phyloP scores from a whole-genome alignment of 2,329 filamentous ascomycete species.

The Ceratocystis diversiconidia region DNA sequence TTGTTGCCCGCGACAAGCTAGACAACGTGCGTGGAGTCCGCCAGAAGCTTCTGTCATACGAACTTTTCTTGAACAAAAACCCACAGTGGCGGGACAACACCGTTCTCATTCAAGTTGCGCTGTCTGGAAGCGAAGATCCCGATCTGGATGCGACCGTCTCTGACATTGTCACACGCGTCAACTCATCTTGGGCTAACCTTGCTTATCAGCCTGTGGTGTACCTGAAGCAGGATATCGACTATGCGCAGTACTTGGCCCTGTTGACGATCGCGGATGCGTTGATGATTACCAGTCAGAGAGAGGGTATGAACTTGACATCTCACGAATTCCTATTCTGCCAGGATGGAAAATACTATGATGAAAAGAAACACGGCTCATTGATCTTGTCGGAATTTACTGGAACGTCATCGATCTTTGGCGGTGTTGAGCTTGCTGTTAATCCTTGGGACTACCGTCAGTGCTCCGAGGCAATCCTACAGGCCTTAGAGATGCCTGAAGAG shows the following conservation, averaged over 20 bases:
- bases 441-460: conserved; percentile 90
- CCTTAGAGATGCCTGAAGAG: conserved; percentile 62
- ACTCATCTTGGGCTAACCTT: conserved; percentile 78
- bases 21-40: conserved; percentile 84
- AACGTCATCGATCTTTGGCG: conserved; percentile 70
- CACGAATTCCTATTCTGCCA: conserved; percentile 92
- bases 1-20: conserved; percentile 87
- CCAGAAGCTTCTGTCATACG: conserved; percentile 83
- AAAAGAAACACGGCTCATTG: conserved; percentile 73
- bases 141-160: conserved; percentile 80
- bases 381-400: conserved; percentile 94
- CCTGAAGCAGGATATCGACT: conserved; percentile 86
- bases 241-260: conserved; percentile 82
- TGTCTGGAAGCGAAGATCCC: conserved; percentile 74
- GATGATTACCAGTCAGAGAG: conserved; percentile 88
- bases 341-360: conserved; percentile 54
- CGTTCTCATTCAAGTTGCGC: conserved; percentile 85
- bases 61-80: conserved; percentile 87
- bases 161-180: conserved; percentile 88
- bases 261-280: conserved; percentile 79
- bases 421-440: conserved; percentile 73
- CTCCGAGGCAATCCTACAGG: conserved; percentile 69
- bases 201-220: conserved; percentile 89
- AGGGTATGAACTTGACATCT: conserved; percentile 93
- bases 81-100: conserved; percentile 79